A percentile compares a stretch with the other conserved stretches of the same genome.
Conservation (phyloP, 805 yeast species). For the Candida endomychidarum region DNA sequence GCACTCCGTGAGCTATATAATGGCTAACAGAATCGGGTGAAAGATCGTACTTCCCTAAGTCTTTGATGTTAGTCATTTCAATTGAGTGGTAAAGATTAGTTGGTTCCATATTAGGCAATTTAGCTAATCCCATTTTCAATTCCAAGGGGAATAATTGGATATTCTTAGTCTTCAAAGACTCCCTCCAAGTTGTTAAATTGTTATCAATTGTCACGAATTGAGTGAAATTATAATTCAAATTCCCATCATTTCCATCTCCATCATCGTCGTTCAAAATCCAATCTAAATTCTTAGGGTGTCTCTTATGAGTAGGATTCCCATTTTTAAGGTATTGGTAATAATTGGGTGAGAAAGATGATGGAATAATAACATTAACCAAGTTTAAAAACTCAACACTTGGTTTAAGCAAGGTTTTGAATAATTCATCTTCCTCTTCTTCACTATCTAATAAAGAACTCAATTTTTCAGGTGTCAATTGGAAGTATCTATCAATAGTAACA, state of each 20-base stretch:
- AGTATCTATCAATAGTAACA: slow-evolving; percentile 45
- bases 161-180: slow-evolving; percentile 31
- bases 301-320: slow-evolving; percentile 20
- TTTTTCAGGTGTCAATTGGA: slow-evolving; percentile 45
- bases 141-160: slow-evolving; percentile 28
- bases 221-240: slow-evolving; percentile 43
- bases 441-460: slow-evolving; percentile 30
- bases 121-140: slow-evolving; percentile 31
- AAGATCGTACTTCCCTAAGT: slow-evolving; percentile 16
- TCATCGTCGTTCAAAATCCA: slow-evolving; percentile 48
- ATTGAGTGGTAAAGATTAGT: slow-evolving; percentile 34
- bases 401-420: slow-evolving; percentile 36
- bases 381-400: slow-evolving; percentile 46
- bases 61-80: slow-evolving; percentile 20
- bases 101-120: slow-evolving; percentile 7
- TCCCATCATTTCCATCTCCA: slow-evolving; percentile 50
- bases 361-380: slow-evolving; percentile 43
- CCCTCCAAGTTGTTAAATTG: slow-evolving; percentile 42
- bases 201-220: slow-evolving; percentile 44
- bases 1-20: slow-evolving; percentile 32
- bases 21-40: slow-evolving; percentile 21
- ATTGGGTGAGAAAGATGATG: slow-evolving; percentile 47
- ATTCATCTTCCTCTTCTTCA: slow-evolving; percentile 27
- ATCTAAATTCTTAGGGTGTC: slow-evolving; percentile 30
- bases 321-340: slow-evolving; percentile 43